Conservation (phyloP, 2,329 filamentous ascomycete genomes). For the Colletotrichum gloeosporioides region DNA sequence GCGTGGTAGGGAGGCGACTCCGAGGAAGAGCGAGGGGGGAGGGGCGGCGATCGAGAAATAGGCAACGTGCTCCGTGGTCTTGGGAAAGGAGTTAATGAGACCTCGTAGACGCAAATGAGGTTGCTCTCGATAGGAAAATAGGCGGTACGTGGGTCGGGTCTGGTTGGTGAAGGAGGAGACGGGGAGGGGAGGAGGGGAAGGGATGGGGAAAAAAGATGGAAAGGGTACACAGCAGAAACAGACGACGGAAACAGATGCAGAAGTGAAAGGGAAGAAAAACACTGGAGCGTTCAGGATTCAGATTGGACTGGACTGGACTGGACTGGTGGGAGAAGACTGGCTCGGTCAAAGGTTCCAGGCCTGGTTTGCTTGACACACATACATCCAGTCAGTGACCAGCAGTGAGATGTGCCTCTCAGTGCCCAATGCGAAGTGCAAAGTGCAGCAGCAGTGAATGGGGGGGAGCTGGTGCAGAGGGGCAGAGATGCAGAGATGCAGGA, state of each 20-base stretch:
- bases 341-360: neutral
- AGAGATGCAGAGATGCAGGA: neutral
- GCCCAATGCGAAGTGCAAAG: neutral
- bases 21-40: constrained; percentile 5
- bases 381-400: neutral
- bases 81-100: constrained; percentile 10
- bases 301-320: neutral
- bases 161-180: neutral
- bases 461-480: neutral
- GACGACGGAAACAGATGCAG: neutral
- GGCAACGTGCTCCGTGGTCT: constrained; percentile 17
- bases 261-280: neutral
- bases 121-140: constrained; percentile 6
- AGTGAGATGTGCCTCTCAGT: neutral
- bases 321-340: neutral
- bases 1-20: constrained; percentile 20
- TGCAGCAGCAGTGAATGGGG: neutral
- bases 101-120: constrained; percentile 9
- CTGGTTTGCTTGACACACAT: neutral
- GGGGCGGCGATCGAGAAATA: constrained; percentile 11
- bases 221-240: neutral
- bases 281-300: neutral
- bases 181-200: neutral
- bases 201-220: neutral
- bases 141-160: constrained; percentile 10